phyloP scores from a whole-genome alignment of 352 stramenopile genomes.

The Pseudoperonospora humuli region DNA sequence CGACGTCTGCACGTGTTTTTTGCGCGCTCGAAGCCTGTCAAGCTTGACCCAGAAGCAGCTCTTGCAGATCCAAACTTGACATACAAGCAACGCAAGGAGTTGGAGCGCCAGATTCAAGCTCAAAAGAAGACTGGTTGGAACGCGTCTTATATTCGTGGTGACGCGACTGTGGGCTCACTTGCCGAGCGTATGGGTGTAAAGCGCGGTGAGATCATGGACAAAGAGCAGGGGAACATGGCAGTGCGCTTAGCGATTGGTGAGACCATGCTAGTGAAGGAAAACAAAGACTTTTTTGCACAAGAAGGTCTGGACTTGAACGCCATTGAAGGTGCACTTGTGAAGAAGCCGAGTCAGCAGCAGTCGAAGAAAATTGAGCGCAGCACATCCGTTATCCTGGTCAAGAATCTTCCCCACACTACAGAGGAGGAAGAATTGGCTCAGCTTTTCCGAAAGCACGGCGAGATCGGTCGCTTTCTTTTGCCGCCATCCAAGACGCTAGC shows the following conservation, averaged over 20 bases:
- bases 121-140: slow-evolving; percentile 91
- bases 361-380: slow-evolving; percentile 84
- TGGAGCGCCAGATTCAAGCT: slow-evolving; percentile 79
- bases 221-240: slow-evolving; percentile 94
- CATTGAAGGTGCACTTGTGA: slow-evolving; percentile 82
- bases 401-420: slow-evolving; percentile 96
- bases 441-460: slow-evolving; percentile 90
- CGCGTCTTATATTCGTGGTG: slow-evolving; percentile 84
- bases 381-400: slow-evolving; percentile 94
- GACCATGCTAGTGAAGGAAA: slow-evolving; percentile 97
- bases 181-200: slow-evolving; percentile 85
- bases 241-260: slow-evolving; percentile 96
- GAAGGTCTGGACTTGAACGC: slow-evolving; percentile 92
- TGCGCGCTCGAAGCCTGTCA: slow-evolving; percentile 66
- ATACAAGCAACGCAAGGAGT: slow-evolving; percentile 88
- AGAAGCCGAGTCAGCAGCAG: slow-evolving; percentile 36
- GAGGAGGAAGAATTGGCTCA: slow-evolving; percentile 90
- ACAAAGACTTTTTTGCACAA: slow-evolving; percentile 94
- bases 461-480: slow-evolving; percentile 82
- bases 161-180: slow-evolving; percentile 71
- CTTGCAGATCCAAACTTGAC: slow-evolving; percentile 61
- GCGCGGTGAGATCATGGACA: slow-evolving; percentile 92
- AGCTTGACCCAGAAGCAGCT: slow-evolving; percentile 46
- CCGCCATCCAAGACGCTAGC: slow-evolving; percentile 92
- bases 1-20: slow-evolving; percentile 92